phyloP scores from a whole-genome alignment of 441 rosid genomes.

The Populus trichocarpa region DNA sequence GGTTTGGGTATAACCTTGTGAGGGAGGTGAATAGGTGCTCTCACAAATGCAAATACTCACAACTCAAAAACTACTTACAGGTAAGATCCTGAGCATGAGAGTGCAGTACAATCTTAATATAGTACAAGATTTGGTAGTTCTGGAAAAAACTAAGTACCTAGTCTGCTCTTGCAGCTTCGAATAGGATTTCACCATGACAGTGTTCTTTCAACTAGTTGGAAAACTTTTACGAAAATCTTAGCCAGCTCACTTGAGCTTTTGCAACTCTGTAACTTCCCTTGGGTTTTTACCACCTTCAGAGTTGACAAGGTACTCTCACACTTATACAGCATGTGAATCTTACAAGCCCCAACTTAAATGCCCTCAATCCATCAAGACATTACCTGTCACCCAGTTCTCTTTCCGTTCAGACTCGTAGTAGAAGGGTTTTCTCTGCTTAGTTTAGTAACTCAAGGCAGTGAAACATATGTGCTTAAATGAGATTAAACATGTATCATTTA shows the following conservation, averaged over 20 bases:
- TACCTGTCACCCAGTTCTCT: not conserved
- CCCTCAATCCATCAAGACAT: not conserved
- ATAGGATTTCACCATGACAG: not conserved
- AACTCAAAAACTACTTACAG: not conserved
- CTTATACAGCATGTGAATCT: not conserved
- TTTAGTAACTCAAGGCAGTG: not conserved
- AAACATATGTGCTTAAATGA: not conserved
- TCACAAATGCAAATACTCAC: not conserved
- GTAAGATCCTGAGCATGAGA: not conserved
- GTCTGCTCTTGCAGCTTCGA: not conserved
- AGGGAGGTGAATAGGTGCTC: not conserved
- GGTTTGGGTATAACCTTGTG: not conserved
- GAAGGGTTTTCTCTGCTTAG: not conserved
- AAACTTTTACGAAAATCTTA: not conserved
- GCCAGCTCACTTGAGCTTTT: not conserved
- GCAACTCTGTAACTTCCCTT: not conserved
- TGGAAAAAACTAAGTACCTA: not conserved
- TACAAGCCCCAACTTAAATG: not conserved
- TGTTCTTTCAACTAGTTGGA: not conserved
- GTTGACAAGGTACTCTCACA: not conserved
- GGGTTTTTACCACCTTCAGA: not conserved
- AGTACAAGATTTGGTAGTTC: not conserved
- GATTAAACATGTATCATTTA: not conserved
- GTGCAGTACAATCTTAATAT: not conserved
- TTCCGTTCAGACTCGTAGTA: not conserved